phyloP scores from a whole-genome alignment of 495 filamentous ascomycete genomes.

The Lepidopterella palustris region DNA sequence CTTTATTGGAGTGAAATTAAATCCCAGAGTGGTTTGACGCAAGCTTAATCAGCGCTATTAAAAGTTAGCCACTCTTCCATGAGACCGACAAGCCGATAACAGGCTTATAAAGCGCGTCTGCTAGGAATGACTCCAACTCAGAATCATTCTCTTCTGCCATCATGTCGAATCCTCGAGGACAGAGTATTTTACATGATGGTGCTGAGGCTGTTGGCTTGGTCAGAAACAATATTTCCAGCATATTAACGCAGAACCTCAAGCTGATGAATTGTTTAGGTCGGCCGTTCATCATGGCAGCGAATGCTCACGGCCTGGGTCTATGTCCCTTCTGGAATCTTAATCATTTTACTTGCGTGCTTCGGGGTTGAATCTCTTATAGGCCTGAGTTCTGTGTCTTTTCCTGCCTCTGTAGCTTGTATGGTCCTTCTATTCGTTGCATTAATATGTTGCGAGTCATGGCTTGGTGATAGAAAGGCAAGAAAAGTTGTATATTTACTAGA shows the following conservation, averaged over 20 bases:
- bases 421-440: slow-evolving; percentile 44
- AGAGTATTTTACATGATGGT: not conserved
- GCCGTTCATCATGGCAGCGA: slow-evolving; percentile 31
- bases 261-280: slow-evolving; percentile 17
- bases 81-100: too few species aligned
- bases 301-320: slow-evolving; percentile 45
- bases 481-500: slow-evolving; percentile 43
- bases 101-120: not conserved
- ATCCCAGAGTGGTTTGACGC: too few species aligned
- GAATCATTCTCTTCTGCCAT: not conserved
- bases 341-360: slow-evolving; percentile 47
- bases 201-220: not conserved
- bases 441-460: slow-evolving; percentile 37
- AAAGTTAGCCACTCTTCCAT: too few species aligned
- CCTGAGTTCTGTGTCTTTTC: slow-evolving; percentile 45
- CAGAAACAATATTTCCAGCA: not conserved
- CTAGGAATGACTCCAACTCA: not conserved
- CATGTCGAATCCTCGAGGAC: not conserved
- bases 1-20: too few species aligned
- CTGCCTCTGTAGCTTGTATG: slow-evolving; percentile 48
- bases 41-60: too few species aligned
- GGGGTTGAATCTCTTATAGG: slow-evolving; percentile 46
- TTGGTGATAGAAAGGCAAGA: slow-evolving; percentile 44
- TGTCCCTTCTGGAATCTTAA: slow-evolving; percentile 42
- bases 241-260: not conserved